Evolutionary conservation across 2,329 filamentous ascomycete species (phyloP).

Genomic region (Fusarium nodosum): DNA sequence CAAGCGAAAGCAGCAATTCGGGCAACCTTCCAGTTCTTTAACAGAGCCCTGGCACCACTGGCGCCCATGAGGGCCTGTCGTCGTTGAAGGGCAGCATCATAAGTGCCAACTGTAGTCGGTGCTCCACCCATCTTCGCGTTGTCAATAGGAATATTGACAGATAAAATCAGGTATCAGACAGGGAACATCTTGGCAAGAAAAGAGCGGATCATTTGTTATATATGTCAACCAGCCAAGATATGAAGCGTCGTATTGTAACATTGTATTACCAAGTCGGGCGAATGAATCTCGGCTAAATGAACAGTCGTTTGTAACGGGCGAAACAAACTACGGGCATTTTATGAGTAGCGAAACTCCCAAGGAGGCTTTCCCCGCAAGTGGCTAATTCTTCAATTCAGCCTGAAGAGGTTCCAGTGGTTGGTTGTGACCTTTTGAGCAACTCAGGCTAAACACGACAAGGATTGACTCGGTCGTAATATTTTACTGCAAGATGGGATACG

Average conservation of each 20-base stretch:
- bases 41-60: slow-evolving; percentile 64
- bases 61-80: slow-evolving; percentile 68
- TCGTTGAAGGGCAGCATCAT: slow-evolving; percentile 66
- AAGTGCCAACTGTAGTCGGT: slow-evolving; percentile 46
- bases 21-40: slow-evolving; percentile 73
- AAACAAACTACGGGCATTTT: slow-evolving; percentile 3
- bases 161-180: background rate
- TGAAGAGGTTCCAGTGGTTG: slow-evolving; percentile 7
- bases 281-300: slow-evolving; percentile 26
- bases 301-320: background rate
- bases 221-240: slow-evolving; percentile 11
- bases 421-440: background rate
- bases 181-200: background rate
- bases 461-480: slow-evolving; percentile 12
- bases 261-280: background rate
- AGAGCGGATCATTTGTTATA: slow-evolving; percentile 14
- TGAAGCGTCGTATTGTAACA: slow-evolving; percentile 19
- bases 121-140: slow-evolving; percentile 28
- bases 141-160: background rate
- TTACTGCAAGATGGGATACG: slow-evolving; percentile 2
- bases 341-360: background rate
- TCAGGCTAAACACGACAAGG: slow-evolving; percentile 32
- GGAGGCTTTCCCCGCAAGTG: slow-evolving; percentile 11
- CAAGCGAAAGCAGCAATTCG: slow-evolving; percentile 73
- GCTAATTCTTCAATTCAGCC: slow-evolving; percentile 16